These are phyloP conservation scores for Lichtheimia ornata DNA, from an alignment of 371 early-diverging fungal genomes.

Conservation along the genomic window DNA sequence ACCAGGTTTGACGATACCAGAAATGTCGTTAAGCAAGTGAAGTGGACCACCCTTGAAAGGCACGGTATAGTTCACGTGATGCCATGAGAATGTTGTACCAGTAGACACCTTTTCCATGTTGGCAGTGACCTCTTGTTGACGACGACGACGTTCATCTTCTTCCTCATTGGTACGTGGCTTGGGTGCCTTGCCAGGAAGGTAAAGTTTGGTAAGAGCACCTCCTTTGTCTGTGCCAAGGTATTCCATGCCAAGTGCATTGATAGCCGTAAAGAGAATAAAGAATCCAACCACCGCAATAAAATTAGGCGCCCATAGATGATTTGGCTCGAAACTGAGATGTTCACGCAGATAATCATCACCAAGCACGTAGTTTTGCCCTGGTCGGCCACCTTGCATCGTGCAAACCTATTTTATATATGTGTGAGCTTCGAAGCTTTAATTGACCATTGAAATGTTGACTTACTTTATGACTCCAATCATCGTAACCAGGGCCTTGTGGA, in stretches of 20 bases:
- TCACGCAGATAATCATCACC: slow-evolving; percentile 54
- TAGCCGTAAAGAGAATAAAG: slow-evolving; percentile 40
- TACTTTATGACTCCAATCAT: slow-evolving; percentile 48
- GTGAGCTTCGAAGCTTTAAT: too few species aligned
- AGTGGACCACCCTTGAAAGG: slow-evolving; percentile 51
- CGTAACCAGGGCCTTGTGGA: slow-evolving; percentile 47
- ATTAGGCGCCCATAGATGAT: slow-evolving; percentile 50
- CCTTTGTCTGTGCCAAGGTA: slow-evolving; percentile 32
- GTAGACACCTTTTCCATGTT: slow-evolving; percentile 26
- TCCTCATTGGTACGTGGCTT: slow-evolving; percentile 21
- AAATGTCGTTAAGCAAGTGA: slow-evolving; percentile 49
- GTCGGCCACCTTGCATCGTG: slow-evolving; percentile 49
- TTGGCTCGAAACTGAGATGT: slow-evolving; percentile 32
- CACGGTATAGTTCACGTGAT: slow-evolving; percentile 49
- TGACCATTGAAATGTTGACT: too few species aligned
- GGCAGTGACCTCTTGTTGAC: slow-evolving; percentile 27
- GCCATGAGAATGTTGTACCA: slow-evolving; percentile 57
- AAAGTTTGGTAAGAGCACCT: slow-evolving; percentile 52
- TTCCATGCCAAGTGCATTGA: slow-evolving; percentile 45
- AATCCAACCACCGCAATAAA: slow-evolving; percentile 48
- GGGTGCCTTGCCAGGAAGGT: slow-evolving; percentile 31
- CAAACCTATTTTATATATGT: slow-evolving; percentile 20
- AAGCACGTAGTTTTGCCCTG: slow-evolving; percentile 45
- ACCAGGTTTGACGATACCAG: slow-evolving; percentile 65
- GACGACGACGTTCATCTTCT: slow-evolving; percentile 23